Evolutionary conservation across 805 yeast species (phyloP), one percentile per base, ranked within the genome.

Genomic region (Komagataella kurtzmanii): DNA sequence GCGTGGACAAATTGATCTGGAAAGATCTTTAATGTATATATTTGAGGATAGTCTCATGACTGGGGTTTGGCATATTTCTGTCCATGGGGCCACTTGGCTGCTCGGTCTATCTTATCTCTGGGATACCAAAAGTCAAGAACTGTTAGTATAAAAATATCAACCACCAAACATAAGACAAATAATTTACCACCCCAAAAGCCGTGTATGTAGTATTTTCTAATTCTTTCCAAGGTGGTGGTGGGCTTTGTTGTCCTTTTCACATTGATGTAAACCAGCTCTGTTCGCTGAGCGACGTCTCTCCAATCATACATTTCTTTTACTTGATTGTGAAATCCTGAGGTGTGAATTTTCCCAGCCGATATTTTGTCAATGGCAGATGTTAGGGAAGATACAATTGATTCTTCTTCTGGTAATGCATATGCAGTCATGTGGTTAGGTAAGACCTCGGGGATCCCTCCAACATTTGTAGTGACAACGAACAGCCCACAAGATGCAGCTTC

Each of bases 401-500:
- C 87, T 50, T 87, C 97, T 3, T 91, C 86, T 0, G 97, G 95
- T 14, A 81, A 75, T 0, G 98, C 90, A 65, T 86, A 93, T 1
- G 85, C 84, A 1, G 96, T 89, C 98, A 93, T 93, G 59, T 89
- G 86, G 21, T 75, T 74, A 0, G 99, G 99, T 44, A 93, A 67
- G 3, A 93, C 98, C 62, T 93, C 99, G 0, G 97, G 97, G 45
- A 93, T 90, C 4, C 99, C 99, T 10, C 99, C 99, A 0, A 93
- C 99, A 53, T 81, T 80, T 0, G 99, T 93, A 0, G 97, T 89
- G 0, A 93, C 99, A 2, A 93, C 96, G 17, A 87, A 73, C 44
- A 93, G 65, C 0, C 97, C 97, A 70, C 98, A 93, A 1, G 96
- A 85, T 0, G 97, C 99, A 0, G 99, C 99, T 63, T 93, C 99